Conservation (phyloP, 371 early-diverging fungal genomes). For the Nosema granulosis region DNA sequence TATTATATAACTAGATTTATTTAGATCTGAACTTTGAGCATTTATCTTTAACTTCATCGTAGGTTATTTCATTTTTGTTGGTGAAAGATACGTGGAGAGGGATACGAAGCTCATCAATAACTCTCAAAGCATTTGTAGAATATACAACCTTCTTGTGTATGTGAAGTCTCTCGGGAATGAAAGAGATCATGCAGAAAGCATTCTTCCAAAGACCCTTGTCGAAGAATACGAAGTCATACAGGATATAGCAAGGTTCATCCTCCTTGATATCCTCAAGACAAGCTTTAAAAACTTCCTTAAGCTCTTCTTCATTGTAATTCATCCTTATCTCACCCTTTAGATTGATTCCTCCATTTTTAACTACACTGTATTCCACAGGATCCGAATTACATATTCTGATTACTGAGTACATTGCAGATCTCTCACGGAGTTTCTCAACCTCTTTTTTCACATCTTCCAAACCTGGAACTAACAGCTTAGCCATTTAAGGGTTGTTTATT, state of each 20-base stretch:
- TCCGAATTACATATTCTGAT: conserved; percentile 13
- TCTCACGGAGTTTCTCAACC: conserved; percentile 13
- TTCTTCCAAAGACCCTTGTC: conserved; percentile 53
- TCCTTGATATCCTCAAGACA: conserved; percentile 45
- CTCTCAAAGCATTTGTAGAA: conserved; percentile 41
- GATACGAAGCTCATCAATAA: conserved; percentile 20
- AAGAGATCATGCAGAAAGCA: conserved; percentile 57
- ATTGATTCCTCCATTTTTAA: conserved; percentile 23
- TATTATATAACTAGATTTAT: too few species aligned
- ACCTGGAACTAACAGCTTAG: conserved; percentile 33
- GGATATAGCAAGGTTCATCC: conserved; percentile 52
- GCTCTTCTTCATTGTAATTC: conserved; percentile 47
- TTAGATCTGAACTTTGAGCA: conserved; percentile 32
- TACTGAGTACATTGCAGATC: conserved; percentile 12
- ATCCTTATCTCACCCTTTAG: conserved; percentile 14
- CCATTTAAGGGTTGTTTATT: too few species aligned
- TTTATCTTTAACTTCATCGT: conserved; percentile 35
- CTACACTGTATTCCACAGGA: conserved; percentile 12
- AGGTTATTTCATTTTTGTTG: conserved; percentile 27
- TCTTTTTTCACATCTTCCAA: conserved; percentile 23
- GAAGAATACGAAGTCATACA: conserved; percentile 63
- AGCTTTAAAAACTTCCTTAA: conserved; percentile 43
- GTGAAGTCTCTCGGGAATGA: conserved; percentile 54
- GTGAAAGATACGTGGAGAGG: conserved; percentile 33
- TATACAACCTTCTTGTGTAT: conserved; percentile 57